These are phyloP conservation scores for Tinospora cordifolia DNA, from an alignment of 164 flowering plant species.

Conservation along the genomic window DNA sequence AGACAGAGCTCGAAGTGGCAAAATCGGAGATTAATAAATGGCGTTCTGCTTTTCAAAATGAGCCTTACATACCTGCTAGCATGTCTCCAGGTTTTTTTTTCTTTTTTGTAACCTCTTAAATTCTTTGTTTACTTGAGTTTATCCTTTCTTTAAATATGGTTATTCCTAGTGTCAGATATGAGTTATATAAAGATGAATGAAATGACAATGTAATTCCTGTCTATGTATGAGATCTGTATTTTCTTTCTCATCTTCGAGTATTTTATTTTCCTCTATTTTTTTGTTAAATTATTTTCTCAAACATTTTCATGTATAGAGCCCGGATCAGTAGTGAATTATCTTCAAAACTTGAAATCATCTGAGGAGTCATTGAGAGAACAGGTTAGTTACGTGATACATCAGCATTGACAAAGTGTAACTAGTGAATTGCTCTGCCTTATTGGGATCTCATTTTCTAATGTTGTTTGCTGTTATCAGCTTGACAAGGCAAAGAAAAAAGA, in stretches of 20 bases:
- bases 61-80: slow-evolving; percentile 42
- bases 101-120: background rate
- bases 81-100: slow-evolving; percentile 12
- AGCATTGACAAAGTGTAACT: background rate
- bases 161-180: background rate
- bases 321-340: slow-evolving; percentile 50
- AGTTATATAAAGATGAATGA: background rate
- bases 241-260: background rate
- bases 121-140: background rate
- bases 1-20: slow-evolving; percentile 79
- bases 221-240: background rate
- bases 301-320: slow-evolving; percentile 48
- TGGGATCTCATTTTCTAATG: background rate
- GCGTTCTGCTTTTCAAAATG: slow-evolving; percentile 79
- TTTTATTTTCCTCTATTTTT: background rate
- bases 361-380: slow-evolving; percentile 85
- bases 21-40: slow-evolving; percentile 83
- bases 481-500: slow-evolving; percentile 98
- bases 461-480: slow-evolving; percentile 37
- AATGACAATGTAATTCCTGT: background rate
- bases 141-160: background rate
- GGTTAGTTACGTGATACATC: slow-evolving; percentile 28
- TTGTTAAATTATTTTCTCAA: background rate
- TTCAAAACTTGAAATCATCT: slow-evolving; percentile 70
- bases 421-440: background rate